These are phyloP conservation scores for Panaeolus papilionaceus DNA, from an alignment of 768 basidiomycete genomes.

Conservation along the genomic window DNA sequence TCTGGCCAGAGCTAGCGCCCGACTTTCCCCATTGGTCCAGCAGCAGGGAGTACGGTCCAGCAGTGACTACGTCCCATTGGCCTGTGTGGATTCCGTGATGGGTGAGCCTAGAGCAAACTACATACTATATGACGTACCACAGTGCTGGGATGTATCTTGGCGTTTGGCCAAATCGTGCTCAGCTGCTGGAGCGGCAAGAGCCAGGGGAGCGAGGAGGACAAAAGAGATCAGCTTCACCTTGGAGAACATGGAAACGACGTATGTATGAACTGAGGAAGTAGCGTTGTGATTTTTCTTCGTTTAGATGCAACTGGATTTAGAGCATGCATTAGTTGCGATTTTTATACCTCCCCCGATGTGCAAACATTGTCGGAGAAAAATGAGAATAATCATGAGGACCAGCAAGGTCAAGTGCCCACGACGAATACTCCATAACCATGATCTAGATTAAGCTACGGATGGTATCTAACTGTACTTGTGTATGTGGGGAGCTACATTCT, in stretches of 20 bases:
- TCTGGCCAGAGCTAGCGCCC: slow-evolving; percentile 52
- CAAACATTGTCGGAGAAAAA: background rate
- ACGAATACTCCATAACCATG: background rate
- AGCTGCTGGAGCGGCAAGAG: slow-evolving; percentile 36
- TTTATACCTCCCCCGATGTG: slow-evolving; percentile 8
- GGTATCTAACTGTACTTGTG: background rate
- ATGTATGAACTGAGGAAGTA: background rate
- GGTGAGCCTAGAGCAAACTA: background rate
- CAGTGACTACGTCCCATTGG: slow-evolving; percentile 56
- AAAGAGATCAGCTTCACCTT: slow-evolving; percentile 31
- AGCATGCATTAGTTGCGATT: background rate
- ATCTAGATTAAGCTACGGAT: background rate
- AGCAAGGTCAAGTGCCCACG: background rate
- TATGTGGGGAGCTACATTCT: background rate
- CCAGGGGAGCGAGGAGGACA: slow-evolving; percentile 29
- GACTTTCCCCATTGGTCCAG: slow-evolving; percentile 54
- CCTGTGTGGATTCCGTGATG: slow-evolving; percentile 34
- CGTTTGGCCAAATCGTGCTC: slow-evolving; percentile 32
- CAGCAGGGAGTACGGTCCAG: slow-evolving; percentile 53
- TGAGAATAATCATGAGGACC: background rate
- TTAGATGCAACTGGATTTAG: background rate
- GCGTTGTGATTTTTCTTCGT: background rate
- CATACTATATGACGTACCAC: slow-evolving; percentile 32
- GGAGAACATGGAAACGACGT: background rate
- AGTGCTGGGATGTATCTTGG: slow-evolving; percentile 45